Evolutionary conservation across 371 early-diverging fungal genomes (phyloP).

Genomic region (Amoeboaphelidium protococcarum): DNA sequence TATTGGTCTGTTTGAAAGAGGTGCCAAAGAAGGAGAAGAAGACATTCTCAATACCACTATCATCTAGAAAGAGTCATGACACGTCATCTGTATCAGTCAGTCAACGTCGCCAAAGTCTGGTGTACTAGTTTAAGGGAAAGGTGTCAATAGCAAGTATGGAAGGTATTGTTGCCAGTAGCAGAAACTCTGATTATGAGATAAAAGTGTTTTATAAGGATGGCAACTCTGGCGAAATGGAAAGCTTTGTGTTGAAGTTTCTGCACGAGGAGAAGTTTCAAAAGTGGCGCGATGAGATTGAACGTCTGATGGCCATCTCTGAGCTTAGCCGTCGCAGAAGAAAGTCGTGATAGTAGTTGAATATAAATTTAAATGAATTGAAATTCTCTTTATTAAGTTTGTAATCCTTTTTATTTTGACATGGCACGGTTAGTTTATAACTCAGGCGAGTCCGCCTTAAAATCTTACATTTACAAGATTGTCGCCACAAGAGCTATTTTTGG

Average conservation of each 20-base stretch:
- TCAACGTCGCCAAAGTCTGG: neutral
- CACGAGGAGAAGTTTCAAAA: neutral
- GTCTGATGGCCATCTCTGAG: neutral
- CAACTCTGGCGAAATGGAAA: neutral
- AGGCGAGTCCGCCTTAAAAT: no score
- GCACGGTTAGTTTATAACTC: no score
- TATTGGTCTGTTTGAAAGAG: neutral
- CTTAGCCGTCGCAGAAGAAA: no score
- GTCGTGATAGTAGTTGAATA: no score
- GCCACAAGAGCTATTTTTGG: no score
- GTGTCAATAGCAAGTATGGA: neutral
- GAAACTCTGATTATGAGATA: neutral
- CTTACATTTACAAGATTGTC: no score
- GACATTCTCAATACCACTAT: neutral
- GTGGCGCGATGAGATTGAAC: neutral
- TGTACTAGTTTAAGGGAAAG: neutral
- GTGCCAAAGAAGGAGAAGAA: neutral
- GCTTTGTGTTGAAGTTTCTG: neutral
- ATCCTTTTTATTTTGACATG: no score
- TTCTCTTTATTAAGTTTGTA: no score
- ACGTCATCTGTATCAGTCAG: neutral
- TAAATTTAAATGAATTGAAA: no score
- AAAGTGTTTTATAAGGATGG: neutral
- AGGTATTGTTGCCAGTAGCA: neutral
- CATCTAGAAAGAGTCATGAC: neutral